Evolutionary conservation across 371 early-diverging fungal species (phyloP), one percentile per base, ranked within the genome.

Genomic region (Lichtheimia hyalospora): DNA sequence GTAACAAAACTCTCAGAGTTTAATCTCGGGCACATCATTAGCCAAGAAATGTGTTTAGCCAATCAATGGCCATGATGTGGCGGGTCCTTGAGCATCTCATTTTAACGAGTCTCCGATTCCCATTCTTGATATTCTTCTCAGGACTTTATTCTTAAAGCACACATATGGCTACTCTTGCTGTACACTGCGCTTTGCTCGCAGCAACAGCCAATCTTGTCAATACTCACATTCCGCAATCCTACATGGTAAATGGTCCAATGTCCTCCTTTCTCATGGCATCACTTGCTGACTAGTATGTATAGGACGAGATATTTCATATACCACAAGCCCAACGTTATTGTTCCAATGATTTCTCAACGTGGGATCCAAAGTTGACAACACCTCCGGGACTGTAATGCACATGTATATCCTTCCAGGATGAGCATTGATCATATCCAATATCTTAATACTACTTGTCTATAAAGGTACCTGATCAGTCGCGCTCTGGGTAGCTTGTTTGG

Each of bases 291-390:
- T 14, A 3, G n/a, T 16, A 54, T 20, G 40, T 18, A 49, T 64
- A 89, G 97, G 97, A 96, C 74, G 98, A 98, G 77, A 81, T 90
- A 28, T 98, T 97, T 79, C 98, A 98, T 69, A 71, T 95, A 24
- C 90, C 90, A 18, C 96, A 97, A 71, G 94, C 96, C 12, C 92
- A 92, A 64, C 79, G 70, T 5, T 98, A 95, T 73, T 95, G 96
- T 63, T 52, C 60, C 2, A 90, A 89, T 14, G 70, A 84, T 54
- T 97, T 81, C 62, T 58, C 52, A 49, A 67, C 66, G 8, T 96
- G 95, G 91, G 93, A 98, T 69, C 89, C 90, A 24, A 98, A 95
- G 72, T 69, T 98, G 28, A 98, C 98, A 5, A 98, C 98, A 21
- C 98, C 97, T 34, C 97, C 98, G 18, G 97, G 97, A 14, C 82